Conservation (phyloP, 331 rosid species). For the Phaseolus coccineus region DNA sequence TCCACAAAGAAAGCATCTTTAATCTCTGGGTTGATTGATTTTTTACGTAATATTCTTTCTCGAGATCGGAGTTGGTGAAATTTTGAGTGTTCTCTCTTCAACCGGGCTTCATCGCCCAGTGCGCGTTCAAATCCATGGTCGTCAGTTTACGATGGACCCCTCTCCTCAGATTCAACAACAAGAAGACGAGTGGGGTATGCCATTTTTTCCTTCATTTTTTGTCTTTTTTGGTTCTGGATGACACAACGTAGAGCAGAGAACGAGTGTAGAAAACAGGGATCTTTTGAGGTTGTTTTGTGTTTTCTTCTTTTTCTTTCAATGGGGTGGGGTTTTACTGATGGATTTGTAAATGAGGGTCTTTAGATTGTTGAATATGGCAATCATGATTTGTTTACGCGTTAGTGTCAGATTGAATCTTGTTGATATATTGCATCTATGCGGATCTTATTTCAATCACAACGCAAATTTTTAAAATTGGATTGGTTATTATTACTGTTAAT, state of each 20-base stretch:
- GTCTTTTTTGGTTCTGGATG: neutral
- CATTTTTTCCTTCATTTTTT: constrained; percentile 14
- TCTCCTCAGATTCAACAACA: constrained; percentile 62
- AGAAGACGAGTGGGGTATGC: constrained; percentile 96
- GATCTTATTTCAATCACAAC: constrained; percentile 13
- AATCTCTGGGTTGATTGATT: constrained; percentile 19
- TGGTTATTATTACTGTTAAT: neutral
- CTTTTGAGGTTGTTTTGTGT: neutral
- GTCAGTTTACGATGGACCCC: constrained; percentile 78
- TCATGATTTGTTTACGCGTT: neutral
- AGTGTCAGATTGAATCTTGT: neutral
- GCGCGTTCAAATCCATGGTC: constrained; percentile 81
- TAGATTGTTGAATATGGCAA: neutral
- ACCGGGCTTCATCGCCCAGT: constrained; percentile 83
- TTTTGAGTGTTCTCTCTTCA: constrained; percentile 39
- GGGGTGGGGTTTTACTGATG: neutral
- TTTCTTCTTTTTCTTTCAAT: neutral
- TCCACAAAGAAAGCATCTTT: constrained; percentile 11
- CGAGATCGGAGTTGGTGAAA: constrained; percentile 29
- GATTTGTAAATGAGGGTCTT: constrained; percentile 17
- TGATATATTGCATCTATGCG: constrained; percentile 18
- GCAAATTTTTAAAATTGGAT: constrained; percentile 7
- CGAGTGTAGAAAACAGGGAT: neutral
- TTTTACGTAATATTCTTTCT: neutral
- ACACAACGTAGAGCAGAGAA: neutral